Evolutionary conservation across 768 basidiomycete species (phyloP).

Genomic region (Termitomyces sp.): DNA sequence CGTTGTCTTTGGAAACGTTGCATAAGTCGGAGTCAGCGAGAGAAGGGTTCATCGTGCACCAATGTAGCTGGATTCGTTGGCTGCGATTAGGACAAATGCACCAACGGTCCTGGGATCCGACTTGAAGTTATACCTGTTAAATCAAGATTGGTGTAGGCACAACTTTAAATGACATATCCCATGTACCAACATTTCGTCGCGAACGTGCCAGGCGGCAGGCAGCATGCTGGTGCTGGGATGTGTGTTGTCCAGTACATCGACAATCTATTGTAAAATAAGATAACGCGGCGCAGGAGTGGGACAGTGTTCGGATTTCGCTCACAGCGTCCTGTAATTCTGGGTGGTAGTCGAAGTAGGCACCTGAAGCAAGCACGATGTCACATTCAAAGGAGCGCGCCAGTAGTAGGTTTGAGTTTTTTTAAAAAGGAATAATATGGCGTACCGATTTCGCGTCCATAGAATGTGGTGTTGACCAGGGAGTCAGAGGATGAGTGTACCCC

Average conservation of each 20-base stretch:
- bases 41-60: constrained; percentile 30
- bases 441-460: constrained; percentile 60
- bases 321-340: constrained; percentile 64
- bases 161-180: not conserved
- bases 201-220: constrained; percentile 47
- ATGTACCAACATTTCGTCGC: constrained; percentile 55
- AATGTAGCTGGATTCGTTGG: constrained; percentile 60
- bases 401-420: not conserved
- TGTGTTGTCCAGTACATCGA: constrained; percentile 49
- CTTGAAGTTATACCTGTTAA: constrained; percentile 62
- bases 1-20: constrained; percentile 27
- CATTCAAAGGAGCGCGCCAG: too few species aligned
- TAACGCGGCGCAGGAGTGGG: constrained; percentile 17
- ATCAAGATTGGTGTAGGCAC: not conserved
- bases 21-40: not conserved
- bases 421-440: constrained; percentile 3
- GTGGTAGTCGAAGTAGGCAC: constrained; percentile 73
- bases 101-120: constrained; percentile 66
- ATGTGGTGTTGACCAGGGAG: constrained; percentile 52
- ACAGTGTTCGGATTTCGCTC: constrained; percentile 17
- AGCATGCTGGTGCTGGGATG: constrained; percentile 63
- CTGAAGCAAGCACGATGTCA: constrained; percentile 21
- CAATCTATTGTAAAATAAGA: constrained; percentile 36
- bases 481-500: constrained; percentile 68
- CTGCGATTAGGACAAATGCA: constrained; percentile 59